phyloP scores from a whole-genome alignment of 768 basidiomycete species.

The Strobilomyces echinocephalus region DNA sequence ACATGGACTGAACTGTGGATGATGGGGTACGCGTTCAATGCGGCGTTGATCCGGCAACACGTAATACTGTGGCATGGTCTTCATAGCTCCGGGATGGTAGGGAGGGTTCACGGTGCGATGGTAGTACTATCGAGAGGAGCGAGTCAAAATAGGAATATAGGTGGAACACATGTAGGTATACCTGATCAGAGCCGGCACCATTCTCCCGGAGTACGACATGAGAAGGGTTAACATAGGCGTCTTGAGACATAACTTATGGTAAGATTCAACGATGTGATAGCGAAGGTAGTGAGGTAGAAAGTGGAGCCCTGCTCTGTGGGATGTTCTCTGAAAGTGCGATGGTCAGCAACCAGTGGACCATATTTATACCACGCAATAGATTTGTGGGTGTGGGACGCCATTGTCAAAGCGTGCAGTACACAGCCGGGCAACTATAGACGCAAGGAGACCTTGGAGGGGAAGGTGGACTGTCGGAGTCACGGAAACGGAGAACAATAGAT shows the following conservation, averaged over 20 bases:
- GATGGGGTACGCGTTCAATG: slow-evolving; percentile 21
- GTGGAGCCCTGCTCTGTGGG: slow-evolving; percentile 1
- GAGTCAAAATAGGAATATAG: background rate
- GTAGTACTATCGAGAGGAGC: slow-evolving; percentile 12
- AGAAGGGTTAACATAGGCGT: background rate
- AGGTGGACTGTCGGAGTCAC: background rate
- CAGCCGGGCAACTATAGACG: too few relatives aligned
- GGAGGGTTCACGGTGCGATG: slow-evolving; percentile 10
- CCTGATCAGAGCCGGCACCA: slow-evolving; percentile 3
- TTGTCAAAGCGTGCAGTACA: slow-evolving; percentile 16
- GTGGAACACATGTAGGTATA: background rate
- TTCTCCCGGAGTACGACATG: background rate
- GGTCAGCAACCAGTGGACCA: background rate
- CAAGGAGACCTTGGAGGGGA: too few relatives aligned
- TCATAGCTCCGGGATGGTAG: slow-evolving; percentile 13
- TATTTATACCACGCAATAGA: slow-evolving; percentile 10
- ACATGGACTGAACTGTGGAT: slow-evolving; percentile 6
- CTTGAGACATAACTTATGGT: background rate
- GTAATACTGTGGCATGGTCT: slow-evolving; percentile 18
- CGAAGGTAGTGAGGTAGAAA: background rate
- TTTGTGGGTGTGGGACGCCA: background rate
- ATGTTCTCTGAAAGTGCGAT: background rate
- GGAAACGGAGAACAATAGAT: slow-evolving; percentile 6
- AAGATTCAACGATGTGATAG: background rate
- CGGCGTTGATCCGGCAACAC: slow-evolving; percentile 13